Percentiles rank a stretch among this genome's conserved stretches.
phyloP scores from a whole-genome alignment of 2,329 filamentous ascomycete species.

The Ophiostoma fasciatum region DNA sequence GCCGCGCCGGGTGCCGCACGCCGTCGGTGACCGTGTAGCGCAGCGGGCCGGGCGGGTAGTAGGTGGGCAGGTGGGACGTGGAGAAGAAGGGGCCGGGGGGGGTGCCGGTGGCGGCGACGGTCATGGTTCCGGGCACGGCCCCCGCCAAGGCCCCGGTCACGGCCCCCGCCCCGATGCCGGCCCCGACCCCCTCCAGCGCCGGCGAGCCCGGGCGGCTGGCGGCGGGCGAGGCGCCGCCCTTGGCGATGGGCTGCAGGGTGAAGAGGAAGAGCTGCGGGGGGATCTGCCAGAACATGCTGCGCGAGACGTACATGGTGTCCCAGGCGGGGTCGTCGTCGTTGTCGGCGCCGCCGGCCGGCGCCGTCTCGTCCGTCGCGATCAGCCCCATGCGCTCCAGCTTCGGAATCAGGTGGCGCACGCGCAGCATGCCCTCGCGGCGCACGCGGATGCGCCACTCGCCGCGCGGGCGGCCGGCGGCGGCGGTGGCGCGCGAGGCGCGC shows the following conservation, averaged over 20 bases:
- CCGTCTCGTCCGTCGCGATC: conserved; percentile 59
- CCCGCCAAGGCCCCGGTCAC: no score
- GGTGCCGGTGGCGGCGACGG: conserved; percentile 17
- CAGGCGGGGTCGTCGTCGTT: conserved; percentile 47
- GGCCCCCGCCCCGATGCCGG: no score
- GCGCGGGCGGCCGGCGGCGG: conserved; percentile 54
- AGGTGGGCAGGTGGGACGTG: conserved; percentile 74
- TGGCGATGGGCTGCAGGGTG: conserved; percentile 49
- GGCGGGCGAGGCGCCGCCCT: conserved; percentile 27
- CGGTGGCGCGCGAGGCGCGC: conserved; percentile 48
- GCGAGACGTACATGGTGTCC: conserved; percentile 68
- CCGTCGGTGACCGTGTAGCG: conserved; percentile 69
- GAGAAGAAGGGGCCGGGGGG: conserved; percentile 62
- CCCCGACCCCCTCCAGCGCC: no score
- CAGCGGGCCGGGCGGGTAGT: conserved; percentile 70
- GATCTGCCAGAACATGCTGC: conserved; percentile 80
- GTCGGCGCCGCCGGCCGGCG: conserved; percentile 36
- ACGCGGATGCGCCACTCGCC: conserved; percentile 82
- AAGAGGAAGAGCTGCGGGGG: conserved; percentile 80
- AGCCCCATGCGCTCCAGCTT: conserved; percentile 92
- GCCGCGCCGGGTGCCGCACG: conserved; percentile 70
- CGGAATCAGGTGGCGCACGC: conserved; percentile 66
- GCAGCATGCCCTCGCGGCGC: conserved; percentile 75
- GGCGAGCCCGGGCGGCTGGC: conserved; percentile 40
- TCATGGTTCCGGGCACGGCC: no score